Conservation (phyloP, 2,329 filamentous ascomycete species). For the Annulohypoxylon truncatum region DNA sequence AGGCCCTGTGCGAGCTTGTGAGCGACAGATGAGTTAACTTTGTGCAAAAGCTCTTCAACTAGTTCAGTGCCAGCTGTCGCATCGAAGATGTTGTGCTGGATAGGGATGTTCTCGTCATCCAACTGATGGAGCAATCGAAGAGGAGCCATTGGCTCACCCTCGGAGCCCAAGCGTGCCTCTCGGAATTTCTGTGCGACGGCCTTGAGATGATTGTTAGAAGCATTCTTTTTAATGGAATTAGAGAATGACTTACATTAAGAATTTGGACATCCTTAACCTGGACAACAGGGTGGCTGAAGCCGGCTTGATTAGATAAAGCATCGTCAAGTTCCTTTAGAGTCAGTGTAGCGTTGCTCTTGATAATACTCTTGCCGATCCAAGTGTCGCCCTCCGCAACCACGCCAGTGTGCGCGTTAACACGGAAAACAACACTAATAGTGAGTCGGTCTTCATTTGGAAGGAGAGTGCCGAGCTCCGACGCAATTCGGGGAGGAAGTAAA, state of each 20-base stretch:
- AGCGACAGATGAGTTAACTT: constrained; percentile 89
- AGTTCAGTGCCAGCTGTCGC: constrained; percentile 90
- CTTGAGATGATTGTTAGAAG: constrained; percentile 53
- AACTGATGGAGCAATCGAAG: constrained; percentile 92
- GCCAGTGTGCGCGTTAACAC: constrained; percentile 84
- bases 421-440: constrained; percentile 92
- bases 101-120: constrained; percentile 97
- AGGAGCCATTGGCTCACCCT: constrained; percentile 81
- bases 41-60: constrained; percentile 94
- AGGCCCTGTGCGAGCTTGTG: constrained; percentile 82
- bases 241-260: constrained; percentile 70
- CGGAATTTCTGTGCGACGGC: constrained; percentile 90
- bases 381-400: constrained; percentile 84
- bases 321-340: constrained; percentile 87
- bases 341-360: constrained; percentile 90
- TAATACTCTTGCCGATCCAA: constrained; percentile 93
- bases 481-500: constrained; percentile 88
- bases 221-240: constrained; percentile 3
- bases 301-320: constrained; percentile 73
- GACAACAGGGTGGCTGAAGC: constrained; percentile 72
- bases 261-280: constrained; percentile 82
- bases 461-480: constrained; percentile 88
- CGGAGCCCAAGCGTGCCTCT: constrained; percentile 84
- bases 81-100: constrained; percentile 96
- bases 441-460: constrained; percentile 89